A percentile compares a stretch with the other conserved stretches of the same genome.
Evolutionary conservation across 2,329 filamentous ascomycete genomes (phyloP).

Genomic region (Aspergillus clavatus): DNA sequence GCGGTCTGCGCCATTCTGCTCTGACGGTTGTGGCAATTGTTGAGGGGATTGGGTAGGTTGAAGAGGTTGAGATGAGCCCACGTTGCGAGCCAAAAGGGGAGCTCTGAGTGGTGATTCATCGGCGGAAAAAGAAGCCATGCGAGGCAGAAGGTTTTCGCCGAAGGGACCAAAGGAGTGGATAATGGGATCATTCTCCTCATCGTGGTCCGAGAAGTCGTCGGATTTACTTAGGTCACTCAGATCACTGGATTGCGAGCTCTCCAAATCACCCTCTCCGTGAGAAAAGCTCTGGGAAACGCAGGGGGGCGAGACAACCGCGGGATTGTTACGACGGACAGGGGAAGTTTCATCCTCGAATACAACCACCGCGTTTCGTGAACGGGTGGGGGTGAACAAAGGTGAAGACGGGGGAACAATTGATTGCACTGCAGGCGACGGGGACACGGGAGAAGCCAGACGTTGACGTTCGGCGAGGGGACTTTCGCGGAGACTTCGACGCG

Average conservation of each 20-base stretch:
- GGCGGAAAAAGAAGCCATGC: slow-evolving; percentile 72
- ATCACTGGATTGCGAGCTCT: slow-evolving; percentile 32
- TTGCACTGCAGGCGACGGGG: slow-evolving; percentile 58
- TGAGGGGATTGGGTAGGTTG: slow-evolving; percentile 29
- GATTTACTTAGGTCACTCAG: slow-evolving; percentile 35
- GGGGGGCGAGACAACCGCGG: slow-evolving; percentile 23
- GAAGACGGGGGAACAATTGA: slow-evolving; percentile 40
- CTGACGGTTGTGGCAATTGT: slow-evolving; percentile 22
- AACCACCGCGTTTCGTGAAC: slow-evolving; percentile 43
- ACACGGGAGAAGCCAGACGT: slow-evolving; percentile 69
- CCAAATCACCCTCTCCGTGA: slow-evolving; percentile 23
- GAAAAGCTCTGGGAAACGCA: slow-evolving; percentile 33
- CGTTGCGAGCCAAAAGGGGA: slow-evolving; percentile 25
- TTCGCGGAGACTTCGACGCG: slow-evolving; percentile 28
- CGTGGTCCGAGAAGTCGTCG: slow-evolving; percentile 69
- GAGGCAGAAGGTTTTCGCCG: slow-evolving; percentile 76
- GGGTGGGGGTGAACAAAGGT: slow-evolving; percentile 41
- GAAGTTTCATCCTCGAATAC: slow-evolving; percentile 69
- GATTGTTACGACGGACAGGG: slow-evolving; percentile 46
- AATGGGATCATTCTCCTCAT: slow-evolving; percentile 92
- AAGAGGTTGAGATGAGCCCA: slow-evolving; percentile 28
- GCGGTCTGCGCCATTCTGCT: slow-evolving; percentile 17
- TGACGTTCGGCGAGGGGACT: slow-evolving; percentile 55
- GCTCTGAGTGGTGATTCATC: slow-evolving; percentile 57
- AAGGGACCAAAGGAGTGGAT: slow-evolving; percentile 89